These are phyloP conservation scores for Triadica sebifera DNA, from an alignment of 345 rosid genomes.

Conservation along the genomic window DNA sequence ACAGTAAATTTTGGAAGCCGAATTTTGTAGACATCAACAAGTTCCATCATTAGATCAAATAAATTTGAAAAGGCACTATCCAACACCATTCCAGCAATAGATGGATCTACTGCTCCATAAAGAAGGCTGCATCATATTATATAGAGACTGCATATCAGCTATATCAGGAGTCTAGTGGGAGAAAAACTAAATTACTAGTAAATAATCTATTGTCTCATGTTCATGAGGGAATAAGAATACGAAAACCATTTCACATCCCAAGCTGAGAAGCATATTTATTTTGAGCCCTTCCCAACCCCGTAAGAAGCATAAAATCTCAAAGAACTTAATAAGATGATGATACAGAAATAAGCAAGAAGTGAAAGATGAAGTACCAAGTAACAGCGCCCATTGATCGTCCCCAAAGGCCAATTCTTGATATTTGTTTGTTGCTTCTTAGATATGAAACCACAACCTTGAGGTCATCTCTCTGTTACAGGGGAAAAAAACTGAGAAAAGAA, in stretches of 20 bases:
- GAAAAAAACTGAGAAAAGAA: conserved; percentile 16
- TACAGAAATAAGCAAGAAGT: conserved; percentile 11
- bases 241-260: conserved; percentile 4
- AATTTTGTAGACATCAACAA: conserved; percentile 38
- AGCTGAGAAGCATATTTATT: neutral
- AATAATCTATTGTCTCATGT: neutral
- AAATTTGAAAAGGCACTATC: conserved; percentile 41
- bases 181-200: neutral
- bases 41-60: conserved; percentile 40
- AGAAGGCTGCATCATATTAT: conserved; percentile 28
- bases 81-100: conserved; percentile 40
- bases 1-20: conserved; percentile 40
- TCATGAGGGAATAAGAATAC: neutral
- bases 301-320: conserved; percentile 8
- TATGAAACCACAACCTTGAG: conserved; percentile 83
- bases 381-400: conserved; percentile 99
- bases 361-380: conserved; percentile 61
- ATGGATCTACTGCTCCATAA: conserved; percentile 39
- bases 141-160: neutral
- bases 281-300: neutral
- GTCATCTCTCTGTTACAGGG: conserved; percentile 69
- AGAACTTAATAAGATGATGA: neutral
- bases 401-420: conserved; percentile 92
- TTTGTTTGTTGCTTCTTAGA: conserved; percentile 65
- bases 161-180: neutral